phyloP scores from a whole-genome alignment of 2,329 filamentous ascomycete species.

The Fusarium sp. region DNA sequence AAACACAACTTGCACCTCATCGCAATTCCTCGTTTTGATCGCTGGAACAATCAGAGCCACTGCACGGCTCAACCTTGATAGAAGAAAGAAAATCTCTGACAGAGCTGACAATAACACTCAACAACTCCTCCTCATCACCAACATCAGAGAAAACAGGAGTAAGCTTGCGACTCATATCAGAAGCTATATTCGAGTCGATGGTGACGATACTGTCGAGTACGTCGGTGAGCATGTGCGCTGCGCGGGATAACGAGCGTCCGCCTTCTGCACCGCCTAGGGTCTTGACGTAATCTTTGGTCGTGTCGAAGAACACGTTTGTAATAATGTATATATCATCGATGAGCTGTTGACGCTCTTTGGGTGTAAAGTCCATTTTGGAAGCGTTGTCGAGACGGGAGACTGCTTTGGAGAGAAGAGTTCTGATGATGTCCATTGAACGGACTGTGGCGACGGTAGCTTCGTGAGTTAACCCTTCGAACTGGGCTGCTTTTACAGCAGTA shows the following conservation, averaged over 20 bases:
- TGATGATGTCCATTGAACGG: slow-evolving; percentile 6
- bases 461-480: neutral
- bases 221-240: neutral
- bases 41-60: neutral
- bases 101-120: neutral
- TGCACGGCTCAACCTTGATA: neutral
- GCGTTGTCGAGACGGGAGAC: neutral
- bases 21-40: neutral
- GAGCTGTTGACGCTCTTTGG: neutral
- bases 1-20: neutral
- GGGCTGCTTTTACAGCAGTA: neutral
- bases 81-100: slow-evolving; percentile 3
- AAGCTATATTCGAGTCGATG: neutral
- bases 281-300: neutral
- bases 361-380: neutral
- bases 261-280: neutral
- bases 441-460: neutral
- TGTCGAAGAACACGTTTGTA: neutral
- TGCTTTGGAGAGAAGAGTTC: neutral
- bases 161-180: neutral
- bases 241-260: slow-evolving; percentile 12
- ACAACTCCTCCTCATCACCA: neutral
- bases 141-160: neutral
- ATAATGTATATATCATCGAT: neutral
- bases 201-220: neutral